Evolutionary conservation across 441 rosid genomes (phyloP).

Genomic region (Euphorbia celastroides): DNA sequence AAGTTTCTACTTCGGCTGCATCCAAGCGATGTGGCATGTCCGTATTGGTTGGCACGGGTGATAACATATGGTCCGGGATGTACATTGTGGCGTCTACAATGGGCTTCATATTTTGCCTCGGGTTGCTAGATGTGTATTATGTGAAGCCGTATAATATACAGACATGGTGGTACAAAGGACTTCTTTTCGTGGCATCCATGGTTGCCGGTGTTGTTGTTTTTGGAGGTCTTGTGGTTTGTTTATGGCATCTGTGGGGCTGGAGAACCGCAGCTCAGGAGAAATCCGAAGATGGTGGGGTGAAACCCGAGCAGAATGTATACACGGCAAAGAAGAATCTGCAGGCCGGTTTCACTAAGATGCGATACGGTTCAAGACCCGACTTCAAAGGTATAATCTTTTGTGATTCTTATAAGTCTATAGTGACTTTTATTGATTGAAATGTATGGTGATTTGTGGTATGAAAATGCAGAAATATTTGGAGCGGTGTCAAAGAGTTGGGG

Average conservation of each 20-base stretch:
- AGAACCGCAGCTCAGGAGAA: conserved; percentile 24
- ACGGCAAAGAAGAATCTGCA: conserved; percentile 15
- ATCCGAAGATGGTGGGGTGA: conserved; percentile 11
- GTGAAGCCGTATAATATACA: conserved; percentile 40
- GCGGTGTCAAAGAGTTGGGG: conserved; percentile 51
- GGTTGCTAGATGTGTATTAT: conserved; percentile 46
- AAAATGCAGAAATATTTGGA: conserved; percentile 59
- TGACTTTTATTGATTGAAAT: too few relatives aligned
- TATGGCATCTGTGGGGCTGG: conserved; percentile 68
- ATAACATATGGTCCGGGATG: conserved; percentile 63
- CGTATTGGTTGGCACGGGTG: conserved; percentile 70
- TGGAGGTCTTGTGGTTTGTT: conserved; percentile 57
- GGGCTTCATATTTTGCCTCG: conserved; percentile 47
- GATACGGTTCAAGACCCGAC: conserved; percentile 73
- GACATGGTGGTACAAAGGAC: conserved; percentile 82
- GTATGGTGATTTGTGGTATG: too few relatives aligned
- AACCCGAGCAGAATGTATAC: conserved; percentile 13
- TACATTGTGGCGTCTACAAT: conserved; percentile 49
- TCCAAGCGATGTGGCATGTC: conserved; percentile 49
- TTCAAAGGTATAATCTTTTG: conserved; percentile 47
- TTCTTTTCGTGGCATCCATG: conserved; percentile 59
- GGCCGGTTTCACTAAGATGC: conserved; percentile 28
- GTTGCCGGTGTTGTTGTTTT: conserved; percentile 52
- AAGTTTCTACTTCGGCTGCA: conserved; percentile 32
- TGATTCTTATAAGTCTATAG: background rate